Evolutionary conservation across 2,329 filamentous ascomycete species (phyloP), one percentile per base, ranked within the genome.

Genomic region (Penicillium janthinellum): DNA sequence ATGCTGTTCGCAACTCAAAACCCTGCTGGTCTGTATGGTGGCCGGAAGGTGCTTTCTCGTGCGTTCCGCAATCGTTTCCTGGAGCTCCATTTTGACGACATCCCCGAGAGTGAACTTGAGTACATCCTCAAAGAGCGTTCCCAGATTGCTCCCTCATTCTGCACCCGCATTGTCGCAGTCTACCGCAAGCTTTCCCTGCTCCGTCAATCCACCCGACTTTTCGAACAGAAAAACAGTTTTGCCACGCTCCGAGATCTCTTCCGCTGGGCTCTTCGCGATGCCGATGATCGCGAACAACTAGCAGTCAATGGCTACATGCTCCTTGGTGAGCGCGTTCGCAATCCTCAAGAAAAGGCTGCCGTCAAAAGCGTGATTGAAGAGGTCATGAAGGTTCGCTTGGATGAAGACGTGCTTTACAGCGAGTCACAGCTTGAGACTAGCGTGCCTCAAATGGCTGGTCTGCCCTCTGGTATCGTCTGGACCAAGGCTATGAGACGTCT

Each of bases 1-100:
- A 96, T 98, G 86, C 85, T 99, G 0, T 99, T 99, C 71, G 95
- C 95, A 1, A 99, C 95, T 0, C 95, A 99, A 72, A 99, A 99
- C 67, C 95, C 95, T 0, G 90, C 96, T 22, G 95, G 95, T 38
- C 79, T 99, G 0, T 99, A 99, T 69, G 96, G 96, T 59, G 95
- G 95, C 15, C 86, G 95, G 68, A 99, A 99, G 73, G 88, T 91
- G 0, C 82, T 99, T 7, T 98, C 95, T 1, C 86, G 96, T 44
- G 95, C 95, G 1, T 99, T 99, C 77, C 88, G 96, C 56, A 99
- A 99, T 74, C 87, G 95, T 70, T 99, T 99, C 70, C 83, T 99
- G 3, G 95, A 99, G 76, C 81, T 99, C 4, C 95, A 99, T 75
- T 98, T 96, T 70, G 95, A 98, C 68, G 96, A 99, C 70, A 99